Percentiles rank a stretch among this genome's conserved stretches.
These are phyloP conservation scores for Guadua angustifolia DNA, from an alignment of 176 grass and related monocot species.

Conservation along the genomic window DNA sequence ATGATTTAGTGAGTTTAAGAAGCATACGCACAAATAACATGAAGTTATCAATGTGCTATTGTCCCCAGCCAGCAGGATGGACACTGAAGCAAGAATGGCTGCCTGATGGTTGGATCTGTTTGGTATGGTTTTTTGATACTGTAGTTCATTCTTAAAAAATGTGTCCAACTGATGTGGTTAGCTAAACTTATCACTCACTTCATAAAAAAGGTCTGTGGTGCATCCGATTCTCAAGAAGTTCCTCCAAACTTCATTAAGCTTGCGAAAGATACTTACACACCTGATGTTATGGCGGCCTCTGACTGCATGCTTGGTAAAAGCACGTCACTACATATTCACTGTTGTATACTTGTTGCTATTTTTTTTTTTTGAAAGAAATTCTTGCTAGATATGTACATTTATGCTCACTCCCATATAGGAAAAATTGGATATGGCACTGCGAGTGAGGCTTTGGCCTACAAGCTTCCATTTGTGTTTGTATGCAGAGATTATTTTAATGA, in stretches of 20 bases:
- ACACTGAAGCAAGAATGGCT: conserved; percentile 92
- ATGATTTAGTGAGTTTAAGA: conserved; percentile 14
- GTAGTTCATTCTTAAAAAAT: conserved; percentile 3
- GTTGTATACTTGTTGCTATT: conserved; percentile 2
- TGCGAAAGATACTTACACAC: conserved; percentile 75
- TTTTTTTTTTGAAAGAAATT: background rate
- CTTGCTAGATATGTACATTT: conserved; percentile 10
- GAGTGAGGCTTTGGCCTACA: conserved; percentile 97
- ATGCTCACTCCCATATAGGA: conserved; percentile 52
- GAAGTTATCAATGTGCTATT: conserved; percentile 21
- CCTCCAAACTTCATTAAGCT: conserved; percentile 81
- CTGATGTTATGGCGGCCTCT: conserved; percentile 82
- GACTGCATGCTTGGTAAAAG: conserved; percentile 73
- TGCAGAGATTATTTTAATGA: conserved; percentile 98
- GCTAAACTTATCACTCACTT: conserved; percentile 31
- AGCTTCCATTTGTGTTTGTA: conserved; percentile 93
- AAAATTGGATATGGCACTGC: conserved; percentile 98
- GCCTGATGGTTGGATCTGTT: conserved; percentile 84
- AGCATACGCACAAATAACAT: conserved; percentile 4
- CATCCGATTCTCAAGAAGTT: conserved; percentile 73
- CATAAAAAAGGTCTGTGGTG: conserved; percentile 66
- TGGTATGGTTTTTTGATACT: conserved; percentile 57
- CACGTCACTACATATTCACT: background rate
- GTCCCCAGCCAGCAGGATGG: conserved; percentile 81
- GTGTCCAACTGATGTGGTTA: background rate